Evolutionary conservation across 805 yeast genomes (phyloP), one percentile per base, ranked within the genome.

Genomic region (Dipodascus geniculatus): DNA sequence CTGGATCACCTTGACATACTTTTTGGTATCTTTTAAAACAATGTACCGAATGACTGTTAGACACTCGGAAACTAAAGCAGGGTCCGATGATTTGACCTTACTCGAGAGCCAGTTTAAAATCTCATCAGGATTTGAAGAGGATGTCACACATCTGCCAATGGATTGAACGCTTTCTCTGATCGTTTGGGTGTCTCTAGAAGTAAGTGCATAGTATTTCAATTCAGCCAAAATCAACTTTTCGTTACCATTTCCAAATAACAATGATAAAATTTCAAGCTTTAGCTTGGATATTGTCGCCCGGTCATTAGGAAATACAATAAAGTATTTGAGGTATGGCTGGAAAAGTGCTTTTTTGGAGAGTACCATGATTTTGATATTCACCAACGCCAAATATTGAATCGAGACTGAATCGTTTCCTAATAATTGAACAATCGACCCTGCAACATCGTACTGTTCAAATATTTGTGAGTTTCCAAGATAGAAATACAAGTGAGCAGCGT

Each of bases 41-140:
- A 89, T 68, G 57, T 76, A 79, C 49, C 96, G 72, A 3, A 90
- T 74, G 1, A 88, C 87, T 3, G 86, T 79, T 2, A 90, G 74
- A 51, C 83, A 74, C 60, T 87, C 93, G 53, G 81, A 77, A 47
- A 81, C 72, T 3, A 83, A 65, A 2, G 64, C 51, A 1, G 61
- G 51, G 42, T 62, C 58, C n/a, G 60, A 54, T 0, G 62, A 55
- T 31, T 76, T 61, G 54, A 82, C 68, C 61, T 81, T 72, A 22
- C 64, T 66, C 57, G 81, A 70, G 57, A 88, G 71, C 87, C 95
- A 85, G 52, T 73, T 76, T 58, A 87, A 73, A 2, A 74, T 56
- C 70, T 75, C 4, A 72, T 77, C 75, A 74, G 84, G 79, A n/a
- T 69, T 71, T 1, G 68, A 61, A 2, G 73, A 68, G 2, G 74